phyloP scores from a whole-genome alignment of 139 green algal genomes.

The Picochlorum sp. region DNA sequence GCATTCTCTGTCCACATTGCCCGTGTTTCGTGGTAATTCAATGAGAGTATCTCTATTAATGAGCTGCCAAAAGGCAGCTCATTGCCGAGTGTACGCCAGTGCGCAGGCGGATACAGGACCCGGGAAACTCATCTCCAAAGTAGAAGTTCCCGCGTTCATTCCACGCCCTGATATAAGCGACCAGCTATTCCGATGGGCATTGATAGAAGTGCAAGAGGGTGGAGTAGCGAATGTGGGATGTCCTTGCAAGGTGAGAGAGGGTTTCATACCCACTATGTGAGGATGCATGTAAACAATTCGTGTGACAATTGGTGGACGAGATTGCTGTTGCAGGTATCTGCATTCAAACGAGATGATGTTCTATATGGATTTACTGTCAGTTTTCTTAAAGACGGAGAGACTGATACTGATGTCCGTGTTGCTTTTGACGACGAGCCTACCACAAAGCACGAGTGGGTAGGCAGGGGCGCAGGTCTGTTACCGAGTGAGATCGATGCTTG shows the following conservation, averaged over 20 bases:
- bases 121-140: slow-evolving; percentile 56
- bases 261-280: neutral
- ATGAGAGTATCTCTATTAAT: neutral
- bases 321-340: too few species aligned
- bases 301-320: neutral
- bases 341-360: slow-evolving; percentile 13
- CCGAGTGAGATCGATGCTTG: neutral
- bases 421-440: slow-evolving; percentile 53
- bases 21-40: neutral
- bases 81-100: too few species aligned
- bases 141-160: slow-evolving; percentile 77
- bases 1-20: neutral
- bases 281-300: neutral
- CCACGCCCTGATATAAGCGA: slow-evolving; percentile 67
- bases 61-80: too few species aligned
- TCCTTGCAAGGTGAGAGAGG: slow-evolving; percentile 18
- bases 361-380: slow-evolving; percentile 53
- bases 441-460: slow-evolving; percentile 64
- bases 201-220: slow-evolving; percentile 51
- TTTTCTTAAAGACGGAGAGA: slow-evolving; percentile 58
- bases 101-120: neutral
- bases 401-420: slow-evolving; percentile 44
- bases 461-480: slow-evolving; percentile 36
- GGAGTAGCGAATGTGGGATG: slow-evolving; percentile 55
- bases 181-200: slow-evolving; percentile 61